Evolutionary conservation across 768 basidiomycete genomes (phyloP).

Genomic region (Boletus patriciae): DNA sequence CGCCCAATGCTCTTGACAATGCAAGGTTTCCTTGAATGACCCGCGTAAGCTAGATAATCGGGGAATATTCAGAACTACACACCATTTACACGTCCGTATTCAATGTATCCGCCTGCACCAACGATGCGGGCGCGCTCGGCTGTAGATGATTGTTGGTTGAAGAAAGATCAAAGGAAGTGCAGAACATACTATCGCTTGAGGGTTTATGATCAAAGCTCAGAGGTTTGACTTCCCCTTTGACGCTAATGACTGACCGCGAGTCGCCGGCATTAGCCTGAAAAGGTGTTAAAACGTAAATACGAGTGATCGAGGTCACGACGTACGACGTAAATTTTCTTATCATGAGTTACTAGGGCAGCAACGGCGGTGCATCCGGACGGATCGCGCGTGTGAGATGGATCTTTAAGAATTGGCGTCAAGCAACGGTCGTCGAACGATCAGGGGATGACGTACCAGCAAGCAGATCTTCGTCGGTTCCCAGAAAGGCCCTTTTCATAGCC

Average conservation of each 20-base stretch:
- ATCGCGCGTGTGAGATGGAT: constrained; percentile 84
- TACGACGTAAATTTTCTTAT: constrained; percentile 79
- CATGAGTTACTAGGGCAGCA: constrained; percentile 76
- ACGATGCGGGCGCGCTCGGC: constrained; percentile 85
- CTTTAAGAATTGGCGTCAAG: constrained; percentile 39
- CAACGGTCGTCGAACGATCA: neutral
- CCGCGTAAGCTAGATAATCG: neutral
- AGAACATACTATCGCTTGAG: constrained; percentile 67
- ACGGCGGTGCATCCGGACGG: constrained; percentile 97
- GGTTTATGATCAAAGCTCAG: constrained; percentile 97
- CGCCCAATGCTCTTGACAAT: constrained; percentile 90
- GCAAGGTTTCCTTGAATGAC: constrained; percentile 80
- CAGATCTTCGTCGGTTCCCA: constrained; percentile 94
- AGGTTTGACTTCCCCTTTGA: constrained; percentile 83
- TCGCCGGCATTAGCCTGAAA: constrained; percentile 95
- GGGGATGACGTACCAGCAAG: constrained; percentile 60
- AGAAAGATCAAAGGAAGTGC: neutral
- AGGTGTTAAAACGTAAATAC: neutral
- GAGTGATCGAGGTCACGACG: constrained; percentile 28
- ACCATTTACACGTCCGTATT: constrained; percentile 98
- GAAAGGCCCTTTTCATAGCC: constrained; percentile 84
- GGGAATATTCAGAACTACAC: constrained; percentile 11
- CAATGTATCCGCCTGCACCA: constrained; percentile 92
- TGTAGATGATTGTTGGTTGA: constrained; percentile 30
- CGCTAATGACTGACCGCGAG: constrained; percentile 83